Evolutionary conservation across 768 basidiomycete species (phyloP).

Genomic region (Phanerodontia chrysosporium): DNA sequence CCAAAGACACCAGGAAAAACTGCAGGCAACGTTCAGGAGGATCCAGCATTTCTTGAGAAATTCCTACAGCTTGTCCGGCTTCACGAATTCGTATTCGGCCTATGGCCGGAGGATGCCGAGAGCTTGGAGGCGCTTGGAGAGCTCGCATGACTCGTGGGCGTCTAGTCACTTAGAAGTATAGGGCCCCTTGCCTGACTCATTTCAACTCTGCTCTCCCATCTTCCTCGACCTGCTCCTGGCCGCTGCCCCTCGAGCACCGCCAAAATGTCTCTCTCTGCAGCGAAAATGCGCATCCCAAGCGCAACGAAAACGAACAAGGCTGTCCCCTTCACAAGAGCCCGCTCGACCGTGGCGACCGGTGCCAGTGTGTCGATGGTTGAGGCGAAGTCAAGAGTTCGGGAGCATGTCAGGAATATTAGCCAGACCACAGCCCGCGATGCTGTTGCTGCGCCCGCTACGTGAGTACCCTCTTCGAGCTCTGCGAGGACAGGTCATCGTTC

Average conservation of each 20-base stretch:
- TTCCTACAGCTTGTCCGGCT: too few relatives aligned
- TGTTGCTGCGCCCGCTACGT: conserved; percentile 59
- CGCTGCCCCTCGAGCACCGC: conserved; percentile 6
- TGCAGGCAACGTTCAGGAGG: too few relatives aligned
- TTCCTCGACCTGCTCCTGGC: not conserved
- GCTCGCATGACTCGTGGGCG: conserved; percentile 12
- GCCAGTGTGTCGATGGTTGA: conserved; percentile 56
- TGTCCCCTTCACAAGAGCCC: conserved; percentile 40
- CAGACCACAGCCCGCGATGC: conserved; percentile 60
- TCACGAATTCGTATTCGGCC: not conserved
- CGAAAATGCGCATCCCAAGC: conserved; percentile 39
- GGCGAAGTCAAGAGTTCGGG: conserved; percentile 75
- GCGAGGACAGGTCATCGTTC: not conserved
- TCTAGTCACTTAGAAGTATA: conserved; percentile 1
- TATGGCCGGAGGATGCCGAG: not conserved
- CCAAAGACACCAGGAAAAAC: too few relatives aligned
- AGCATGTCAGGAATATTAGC: conserved; percentile 73
- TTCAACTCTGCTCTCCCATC: not conserved
- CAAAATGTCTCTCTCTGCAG: conserved; percentile 40
- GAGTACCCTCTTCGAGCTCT: conserved; percentile 23
- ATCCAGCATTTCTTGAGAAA: too few relatives aligned
- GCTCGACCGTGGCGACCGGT: conserved; percentile 43
- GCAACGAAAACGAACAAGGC: conserved; percentile 32
- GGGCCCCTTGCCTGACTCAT: conserved; percentile 1
- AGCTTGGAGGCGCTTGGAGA: not conserved